A percentile compares a stretch with the other conserved stretches of the same genome.
phyloP scores from a whole-genome alignment of 768 basidiomycete species.

The Dendrothele bispora region DNA sequence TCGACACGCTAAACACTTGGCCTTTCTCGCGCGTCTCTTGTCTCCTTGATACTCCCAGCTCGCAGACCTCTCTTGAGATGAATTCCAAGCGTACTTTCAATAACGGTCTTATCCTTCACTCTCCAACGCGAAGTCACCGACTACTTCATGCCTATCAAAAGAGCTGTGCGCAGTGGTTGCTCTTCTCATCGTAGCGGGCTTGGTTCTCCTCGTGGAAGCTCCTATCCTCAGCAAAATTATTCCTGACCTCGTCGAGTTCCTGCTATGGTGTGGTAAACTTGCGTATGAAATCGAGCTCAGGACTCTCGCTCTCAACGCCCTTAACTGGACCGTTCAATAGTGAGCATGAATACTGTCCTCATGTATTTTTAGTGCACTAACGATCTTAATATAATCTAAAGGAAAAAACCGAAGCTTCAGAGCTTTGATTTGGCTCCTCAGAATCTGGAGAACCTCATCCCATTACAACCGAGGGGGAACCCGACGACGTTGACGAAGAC shows the following conservation, averaged over 20 bases:
- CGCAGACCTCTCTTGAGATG: no score
- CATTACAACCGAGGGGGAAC: slow-evolving; percentile 89
- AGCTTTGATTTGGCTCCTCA: slow-evolving; percentile 76
- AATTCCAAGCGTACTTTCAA: no score
- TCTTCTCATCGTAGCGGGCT: no score
- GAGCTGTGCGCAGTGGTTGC: no score
- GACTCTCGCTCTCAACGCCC: slow-evolving; percentile 89
- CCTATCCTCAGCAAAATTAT: slow-evolving; percentile 91
- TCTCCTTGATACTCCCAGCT: no score
- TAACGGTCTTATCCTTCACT: no score
- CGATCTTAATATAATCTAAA: slow-evolving; percentile 28
- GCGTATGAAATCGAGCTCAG: slow-evolving; percentile 71
- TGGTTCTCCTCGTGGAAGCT: no score
- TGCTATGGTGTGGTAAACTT: slow-evolving; percentile 78
- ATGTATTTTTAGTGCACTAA: no score
- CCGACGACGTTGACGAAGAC: slow-evolving; percentile 90
- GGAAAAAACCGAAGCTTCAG: slow-evolving; percentile 96
- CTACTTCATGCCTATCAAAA: no score
- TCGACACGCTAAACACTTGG: no score
- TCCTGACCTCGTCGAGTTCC: slow-evolving; percentile 83
- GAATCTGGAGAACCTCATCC: slow-evolving; percentile 92
- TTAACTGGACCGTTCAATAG: slow-evolving; percentile 98
- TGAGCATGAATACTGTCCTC: slow-evolving; percentile 30
- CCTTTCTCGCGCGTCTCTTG: no score
- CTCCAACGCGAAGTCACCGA: no score